These are phyloP conservation scores for Adansonia madagascariensis DNA, from an alignment of 441 rosid genomes.

Conservation along the genomic window DNA sequence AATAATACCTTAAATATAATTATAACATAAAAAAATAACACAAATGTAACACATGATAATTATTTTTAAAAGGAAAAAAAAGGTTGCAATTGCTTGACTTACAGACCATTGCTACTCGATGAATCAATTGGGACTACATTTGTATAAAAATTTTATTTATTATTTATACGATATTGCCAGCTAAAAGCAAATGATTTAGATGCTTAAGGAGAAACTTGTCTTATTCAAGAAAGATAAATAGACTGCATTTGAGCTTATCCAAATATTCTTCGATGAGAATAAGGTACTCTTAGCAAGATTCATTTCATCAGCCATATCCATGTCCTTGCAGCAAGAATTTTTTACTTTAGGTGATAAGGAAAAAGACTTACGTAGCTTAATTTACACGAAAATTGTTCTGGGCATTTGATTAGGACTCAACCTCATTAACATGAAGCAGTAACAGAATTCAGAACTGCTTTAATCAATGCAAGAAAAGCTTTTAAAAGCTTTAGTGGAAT, in stretches of 20 bases:
- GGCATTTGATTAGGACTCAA: neutral
- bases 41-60: too few relatives aligned
- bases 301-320: constrained; percentile 17
- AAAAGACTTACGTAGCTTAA: neutral
- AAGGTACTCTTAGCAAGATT: constrained; percentile 7
- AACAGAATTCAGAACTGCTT: neutral
- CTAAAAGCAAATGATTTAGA: too few relatives aligned
- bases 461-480: constrained; percentile 4
- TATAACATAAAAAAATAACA: too few relatives aligned
- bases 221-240: constrained; percentile 8
- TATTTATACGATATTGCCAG: neutral
- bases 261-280: neutral
- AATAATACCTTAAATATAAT: too few relatives aligned
- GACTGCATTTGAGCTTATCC: neutral
- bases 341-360: neutral
- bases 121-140: neutral
- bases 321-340: neutral
- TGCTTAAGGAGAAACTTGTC: constrained; percentile 9
- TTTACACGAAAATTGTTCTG: neutral
- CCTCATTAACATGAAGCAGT: neutral
- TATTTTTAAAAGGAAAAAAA: too few relatives aligned
- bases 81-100: too few relatives aligned
- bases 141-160: neutral
- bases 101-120: too few relatives aligned
- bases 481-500: neutral